A percentile compares a stretch with the other conserved stretches of the same genome.
phyloP scores from a whole-genome alignment of 306 rosid species.

The Prosopis cineraria region DNA sequence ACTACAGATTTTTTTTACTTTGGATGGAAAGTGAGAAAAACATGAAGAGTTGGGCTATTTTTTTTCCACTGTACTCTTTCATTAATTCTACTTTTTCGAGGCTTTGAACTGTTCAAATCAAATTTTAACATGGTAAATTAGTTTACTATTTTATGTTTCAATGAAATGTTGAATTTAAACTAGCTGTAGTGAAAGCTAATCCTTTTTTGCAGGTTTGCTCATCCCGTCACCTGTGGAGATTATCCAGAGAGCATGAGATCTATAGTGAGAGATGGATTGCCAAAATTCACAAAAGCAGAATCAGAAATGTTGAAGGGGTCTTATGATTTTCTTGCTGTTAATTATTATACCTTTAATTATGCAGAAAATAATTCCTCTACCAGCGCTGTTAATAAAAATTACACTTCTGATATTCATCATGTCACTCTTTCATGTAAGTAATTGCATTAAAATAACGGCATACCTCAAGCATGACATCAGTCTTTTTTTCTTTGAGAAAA shows the following conservation, averaged over 20 bases:
- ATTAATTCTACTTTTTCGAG: too few species aligned
- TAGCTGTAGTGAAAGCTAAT: too few species aligned
- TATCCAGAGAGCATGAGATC: slow-evolving; percentile 52
- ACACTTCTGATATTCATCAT: slow-evolving; percentile 19
- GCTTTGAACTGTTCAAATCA: too few species aligned
- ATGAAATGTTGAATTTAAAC: neutral
- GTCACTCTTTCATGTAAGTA: neutral
- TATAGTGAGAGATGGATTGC: slow-evolving; percentile 52
- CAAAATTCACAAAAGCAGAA: slow-evolving; percentile 49
- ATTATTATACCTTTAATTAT: slow-evolving; percentile 54
- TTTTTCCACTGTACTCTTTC: too few species aligned
- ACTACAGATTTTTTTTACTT: slow-evolving; percentile 28
- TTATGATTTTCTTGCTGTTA: slow-evolving; percentile 61
- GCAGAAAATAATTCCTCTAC: slow-evolving; percentile 25
- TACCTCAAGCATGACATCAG: too few species aligned
- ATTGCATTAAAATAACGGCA: neutral
- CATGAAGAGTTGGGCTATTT: too few species aligned
- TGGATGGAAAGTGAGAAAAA: slow-evolving; percentile 34
- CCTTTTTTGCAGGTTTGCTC: slow-evolving; percentile 40
- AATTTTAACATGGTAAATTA: too few species aligned
- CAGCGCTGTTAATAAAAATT: neutral
- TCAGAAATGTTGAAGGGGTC: slow-evolving; percentile 37
- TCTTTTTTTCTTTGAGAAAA: too few species aligned
- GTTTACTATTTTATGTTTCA: too few species aligned
- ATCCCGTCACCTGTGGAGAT: slow-evolving; percentile 55